A percentile compares a stretch with the other conserved stretches of the same genome.
Evolutionary conservation across 352 stramenopile genomes (phyloP).

Genomic region (Elongisporangium anandrum): DNA sequence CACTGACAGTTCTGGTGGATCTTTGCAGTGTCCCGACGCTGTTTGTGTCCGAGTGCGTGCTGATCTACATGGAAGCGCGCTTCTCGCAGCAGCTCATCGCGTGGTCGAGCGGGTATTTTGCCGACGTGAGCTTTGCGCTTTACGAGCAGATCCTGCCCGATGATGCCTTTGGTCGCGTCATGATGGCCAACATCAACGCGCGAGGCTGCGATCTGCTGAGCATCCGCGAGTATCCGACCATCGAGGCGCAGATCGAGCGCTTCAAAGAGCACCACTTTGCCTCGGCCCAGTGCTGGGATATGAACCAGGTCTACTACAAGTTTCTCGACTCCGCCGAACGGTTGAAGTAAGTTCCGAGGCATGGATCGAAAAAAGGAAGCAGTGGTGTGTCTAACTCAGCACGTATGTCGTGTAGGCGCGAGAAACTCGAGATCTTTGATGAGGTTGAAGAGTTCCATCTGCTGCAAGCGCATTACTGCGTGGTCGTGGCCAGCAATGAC

Average conservation of each 20-base stretch:
- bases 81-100: constrained; percentile 68
- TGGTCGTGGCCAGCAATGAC: constrained; percentile 75
- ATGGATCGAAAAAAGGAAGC: constrained; percentile 1
- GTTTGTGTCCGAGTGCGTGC: constrained; percentile 89
- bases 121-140: constrained; percentile 71
- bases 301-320: constrained; percentile 92
- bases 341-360: constrained; percentile 34
- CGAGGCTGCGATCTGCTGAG: constrained; percentile 86
- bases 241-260: constrained; percentile 65
- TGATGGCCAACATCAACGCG: constrained; percentile 90
- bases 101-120: constrained; percentile 67
- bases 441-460: constrained; percentile 92
- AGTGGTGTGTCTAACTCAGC: not conserved
- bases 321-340: constrained; percentile 69
- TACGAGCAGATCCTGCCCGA: constrained; percentile 91
- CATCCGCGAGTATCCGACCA: constrained; percentile 74
- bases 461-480: constrained; percentile 88
- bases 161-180: constrained; percentile 87
- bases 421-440: constrained; percentile 90
- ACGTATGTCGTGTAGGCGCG: constrained; percentile 28
- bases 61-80: constrained; percentile 90
- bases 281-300: constrained; percentile 79
- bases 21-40: constrained; percentile 38
- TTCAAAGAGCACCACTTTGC: constrained; percentile 72
- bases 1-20: constrained; percentile 1